Evolutionary conservation across 768 basidiomycete species (phyloP).

Genomic region (Postia placenta): DNA sequence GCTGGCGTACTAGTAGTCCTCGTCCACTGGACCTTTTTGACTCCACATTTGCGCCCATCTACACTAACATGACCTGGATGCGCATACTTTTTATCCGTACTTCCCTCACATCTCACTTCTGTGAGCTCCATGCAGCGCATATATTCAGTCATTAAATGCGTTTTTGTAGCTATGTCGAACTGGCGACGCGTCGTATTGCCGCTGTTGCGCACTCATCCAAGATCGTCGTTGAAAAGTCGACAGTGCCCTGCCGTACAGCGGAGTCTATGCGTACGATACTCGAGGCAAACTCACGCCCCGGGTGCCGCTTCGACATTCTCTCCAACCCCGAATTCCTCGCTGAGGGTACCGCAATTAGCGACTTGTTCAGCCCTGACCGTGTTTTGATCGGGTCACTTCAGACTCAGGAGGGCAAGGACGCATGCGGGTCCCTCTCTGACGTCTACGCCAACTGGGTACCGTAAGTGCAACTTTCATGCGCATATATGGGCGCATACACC

Average conservation of each 20-base stretch:
- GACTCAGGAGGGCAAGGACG: slow-evolving; percentile 76
- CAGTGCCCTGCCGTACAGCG: slow-evolving; percentile 97
- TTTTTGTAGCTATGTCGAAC: slow-evolving; percentile 91
- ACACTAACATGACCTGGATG: slow-evolving; percentile 1
- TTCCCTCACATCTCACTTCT: not conserved
- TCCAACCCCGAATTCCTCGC: slow-evolving; percentile 99
- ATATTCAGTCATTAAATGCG: not conserved
- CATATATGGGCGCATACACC: not conserved
- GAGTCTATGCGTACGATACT: slow-evolving; percentile 99
- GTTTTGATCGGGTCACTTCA: slow-evolving; percentile 96
- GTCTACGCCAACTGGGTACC: slow-evolving; percentile 97
- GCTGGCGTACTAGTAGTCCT: no score
- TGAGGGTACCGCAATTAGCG: slow-evolving; percentile 92
- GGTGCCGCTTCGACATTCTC: slow-evolving; percentile 92
- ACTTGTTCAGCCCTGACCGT: slow-evolving; percentile 87
- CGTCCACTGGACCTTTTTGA: no score
- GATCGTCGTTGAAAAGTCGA: slow-evolving; percentile 99
- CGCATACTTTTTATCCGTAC: not conserved
- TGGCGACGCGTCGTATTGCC: slow-evolving; percentile 94
- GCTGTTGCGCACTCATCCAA: slow-evolving; percentile 85
- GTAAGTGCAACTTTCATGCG: slow-evolving; percentile 36
- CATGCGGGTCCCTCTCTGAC: slow-evolving; percentile 67
- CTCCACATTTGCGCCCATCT: no score
- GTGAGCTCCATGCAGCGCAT: not conserved
- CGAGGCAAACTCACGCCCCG: slow-evolving; percentile 93